Percentiles rank a stretch among this genome's conserved stretches.
Evolutionary conservation across 192 early-diverging fungal genomes (phyloP).

Genomic region (Bifiguratus adelaidae): DNA sequence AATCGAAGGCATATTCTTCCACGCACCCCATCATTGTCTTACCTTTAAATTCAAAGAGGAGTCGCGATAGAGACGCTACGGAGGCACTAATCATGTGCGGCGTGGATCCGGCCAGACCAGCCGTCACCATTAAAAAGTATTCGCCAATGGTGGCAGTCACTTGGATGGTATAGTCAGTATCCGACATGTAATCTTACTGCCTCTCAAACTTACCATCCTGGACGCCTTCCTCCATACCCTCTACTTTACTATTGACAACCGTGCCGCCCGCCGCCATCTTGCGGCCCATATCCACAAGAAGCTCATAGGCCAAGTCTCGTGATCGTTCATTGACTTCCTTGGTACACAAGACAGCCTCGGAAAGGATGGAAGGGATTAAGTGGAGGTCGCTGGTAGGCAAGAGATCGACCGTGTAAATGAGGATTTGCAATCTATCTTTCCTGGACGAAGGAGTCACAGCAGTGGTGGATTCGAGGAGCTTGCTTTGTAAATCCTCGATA

Average conservation of each 20-base stretch:
- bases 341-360: constrained; percentile 86
- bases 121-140: constrained; percentile 88
- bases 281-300: constrained; percentile 79
- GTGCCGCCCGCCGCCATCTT: constrained; percentile 75
- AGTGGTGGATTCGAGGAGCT: constrained; percentile 64
- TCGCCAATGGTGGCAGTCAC: constrained; percentile 53
- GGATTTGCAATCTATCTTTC: constrained; percentile 64
- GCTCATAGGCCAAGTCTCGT: constrained; percentile 70
- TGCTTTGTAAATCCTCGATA: constrained; percentile 45
- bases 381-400: constrained; percentile 58
- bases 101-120: constrained; percentile 87
- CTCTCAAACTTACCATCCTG: constrained; percentile 23
- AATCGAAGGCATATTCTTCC: neutral
- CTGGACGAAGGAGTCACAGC: constrained; percentile 62
- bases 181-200: neutral
- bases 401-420: constrained; percentile 51
- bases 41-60: constrained; percentile 88
- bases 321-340: constrained; percentile 92
- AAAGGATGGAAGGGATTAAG: constrained; percentile 78
- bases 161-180: too few relatives aligned
- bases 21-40: neutral
- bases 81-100: constrained; percentile 90
- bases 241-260: constrained; percentile 18
- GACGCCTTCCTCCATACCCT: constrained; percentile 16
- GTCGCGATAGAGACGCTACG: constrained; percentile 67